These are phyloP conservation scores for Phytophthora sansomeana DNA, from an alignment of 352 stramenopile species.

Conservation along the genomic window DNA sequence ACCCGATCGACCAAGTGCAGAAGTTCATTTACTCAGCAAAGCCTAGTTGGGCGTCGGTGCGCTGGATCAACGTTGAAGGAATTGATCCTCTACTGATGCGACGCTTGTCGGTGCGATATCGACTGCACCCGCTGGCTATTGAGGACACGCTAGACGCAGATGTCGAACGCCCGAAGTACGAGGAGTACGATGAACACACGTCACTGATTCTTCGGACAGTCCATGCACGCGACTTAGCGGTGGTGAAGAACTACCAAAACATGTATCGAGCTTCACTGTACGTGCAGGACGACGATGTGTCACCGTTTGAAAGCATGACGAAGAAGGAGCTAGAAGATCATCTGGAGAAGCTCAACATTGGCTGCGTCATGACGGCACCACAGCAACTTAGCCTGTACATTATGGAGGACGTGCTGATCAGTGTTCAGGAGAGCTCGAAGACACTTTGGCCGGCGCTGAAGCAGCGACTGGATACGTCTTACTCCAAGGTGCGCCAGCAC, in stretches of 20 bases:
- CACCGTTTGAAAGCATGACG: conserved; percentile 67
- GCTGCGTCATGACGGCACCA: conserved; percentile 73
- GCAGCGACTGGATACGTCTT: conserved; percentile 71
- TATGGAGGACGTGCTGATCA: conserved; percentile 78
- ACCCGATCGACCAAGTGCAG: conserved; percentile 75
- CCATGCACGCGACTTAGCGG: conserved; percentile 55
- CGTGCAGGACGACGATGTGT: conserved; percentile 54
- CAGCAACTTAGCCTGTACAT: conserved; percentile 84
- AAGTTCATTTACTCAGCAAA: conserved; percentile 89
- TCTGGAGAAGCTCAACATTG: conserved; percentile 64
- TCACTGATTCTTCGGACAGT: conserved; percentile 78
- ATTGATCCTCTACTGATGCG: conserved; percentile 71
- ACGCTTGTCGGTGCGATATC: conserved; percentile 84
- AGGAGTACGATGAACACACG: conserved; percentile 87
- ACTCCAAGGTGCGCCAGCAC: conserved; percentile 86
- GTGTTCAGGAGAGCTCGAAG: conserved; percentile 63
- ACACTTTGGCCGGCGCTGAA: conserved; percentile 67
- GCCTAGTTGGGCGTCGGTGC: conserved; percentile 72
- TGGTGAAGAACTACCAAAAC: conserved; percentile 73
- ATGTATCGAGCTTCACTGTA: conserved; percentile 81
- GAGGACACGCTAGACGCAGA: conserved; percentile 86
- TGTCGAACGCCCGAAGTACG: conserved; percentile 84
- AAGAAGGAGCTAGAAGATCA: conserved; percentile 70
- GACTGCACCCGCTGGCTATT: conserved; percentile 84
- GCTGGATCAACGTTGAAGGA: conserved; percentile 85